phyloP scores from a whole-genome alignment of 768 basidiomycete species.

The Russula lepida region DNA sequence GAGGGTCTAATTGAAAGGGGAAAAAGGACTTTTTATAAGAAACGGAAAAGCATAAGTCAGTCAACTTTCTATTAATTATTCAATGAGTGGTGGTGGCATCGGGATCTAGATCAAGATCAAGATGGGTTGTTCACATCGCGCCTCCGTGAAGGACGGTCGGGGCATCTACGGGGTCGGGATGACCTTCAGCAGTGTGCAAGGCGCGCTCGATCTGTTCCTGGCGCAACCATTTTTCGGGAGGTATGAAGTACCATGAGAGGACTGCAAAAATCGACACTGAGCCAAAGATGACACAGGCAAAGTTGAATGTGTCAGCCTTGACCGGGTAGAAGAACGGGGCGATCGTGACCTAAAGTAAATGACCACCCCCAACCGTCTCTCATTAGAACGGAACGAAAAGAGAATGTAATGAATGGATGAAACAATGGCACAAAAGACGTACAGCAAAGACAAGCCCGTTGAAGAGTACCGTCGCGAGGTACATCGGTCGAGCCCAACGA shows the following conservation, averaged over 20 bases:
- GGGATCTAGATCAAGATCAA: not conserved
- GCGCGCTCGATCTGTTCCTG: conserved; percentile 50
- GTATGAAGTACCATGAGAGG: conserved; percentile 69
- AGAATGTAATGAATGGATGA: too few relatives aligned
- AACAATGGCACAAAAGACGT: too few relatives aligned
- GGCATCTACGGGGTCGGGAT: not conserved
- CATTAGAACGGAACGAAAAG: too few relatives aligned
- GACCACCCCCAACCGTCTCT: too few relatives aligned
- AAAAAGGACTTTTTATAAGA: not conserved
- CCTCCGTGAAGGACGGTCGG: not conserved
- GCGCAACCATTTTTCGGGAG: conserved; percentile 73
- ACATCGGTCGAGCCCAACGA: conserved; percentile 56
- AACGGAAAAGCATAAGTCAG: not conserved
- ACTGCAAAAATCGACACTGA: conserved; percentile 71
- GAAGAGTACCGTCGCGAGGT: conserved; percentile 57
- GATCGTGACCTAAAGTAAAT: conserved; percentile 77
- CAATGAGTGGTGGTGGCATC: not conserved
- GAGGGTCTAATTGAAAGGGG: not conserved
- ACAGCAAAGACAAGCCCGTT: conserved; percentile 70
- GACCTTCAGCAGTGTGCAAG: conserved; percentile 27
- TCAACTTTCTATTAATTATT: not conserved
- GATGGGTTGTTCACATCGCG: not conserved
- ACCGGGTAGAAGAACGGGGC: conserved; percentile 89
- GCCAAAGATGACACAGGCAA: conserved; percentile 73
- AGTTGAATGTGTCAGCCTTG: conserved; percentile 70